A percentile compares a stretch with the other conserved stretches of the same genome.
Conservation (phyloP, 2,329 filamentous ascomycete genomes). For the Sporothrix schenckii region DNA sequence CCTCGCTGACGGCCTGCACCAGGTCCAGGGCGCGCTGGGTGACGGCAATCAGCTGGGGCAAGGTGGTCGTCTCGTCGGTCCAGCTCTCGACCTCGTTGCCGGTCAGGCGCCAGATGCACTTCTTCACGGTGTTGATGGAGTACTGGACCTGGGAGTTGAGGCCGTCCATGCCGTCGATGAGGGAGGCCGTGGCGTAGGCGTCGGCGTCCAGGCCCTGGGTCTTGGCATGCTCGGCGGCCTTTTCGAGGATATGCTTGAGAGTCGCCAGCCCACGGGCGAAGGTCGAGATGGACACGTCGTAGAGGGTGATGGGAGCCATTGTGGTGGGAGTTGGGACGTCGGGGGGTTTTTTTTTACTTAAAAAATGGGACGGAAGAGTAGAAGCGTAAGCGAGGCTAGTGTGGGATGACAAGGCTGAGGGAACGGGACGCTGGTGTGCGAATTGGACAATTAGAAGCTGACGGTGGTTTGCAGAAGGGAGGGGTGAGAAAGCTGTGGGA, state of each 20-base stretch:
- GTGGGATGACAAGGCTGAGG: neutral
- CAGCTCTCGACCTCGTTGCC: conserved; percentile 37
- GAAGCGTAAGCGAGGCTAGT: neutral
- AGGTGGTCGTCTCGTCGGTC: conserved; percentile 42
- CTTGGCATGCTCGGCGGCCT: conserved; percentile 41
- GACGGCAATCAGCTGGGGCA: conserved; percentile 42
- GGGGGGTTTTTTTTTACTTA: neutral
- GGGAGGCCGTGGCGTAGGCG: conserved; percentile 37
- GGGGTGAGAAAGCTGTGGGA: neutral
- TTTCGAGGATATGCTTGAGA: conserved; percentile 41
- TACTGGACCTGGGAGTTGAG: conserved; percentile 45
- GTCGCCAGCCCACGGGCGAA: conserved; percentile 38
- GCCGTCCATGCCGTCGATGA: conserved; percentile 45
- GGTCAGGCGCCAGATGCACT: conserved; percentile 40
- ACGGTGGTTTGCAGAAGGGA: neutral
- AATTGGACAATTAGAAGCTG: neutral
- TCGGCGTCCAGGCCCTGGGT: conserved; percentile 38
- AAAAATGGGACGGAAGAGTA: neutral
- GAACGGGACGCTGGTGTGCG: no score
- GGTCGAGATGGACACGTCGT: conserved; percentile 41
- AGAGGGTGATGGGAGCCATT: conserved; percentile 42
- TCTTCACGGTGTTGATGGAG: conserved; percentile 40
- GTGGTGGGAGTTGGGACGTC: conserved; percentile 20
- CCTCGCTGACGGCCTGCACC: conserved; percentile 39
- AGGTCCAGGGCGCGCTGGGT: conserved; percentile 42